Evolutionary conservation across 1,139 yeast species (phyloP).

Genomic region (Nakaseomyces nivariensis): DNA sequence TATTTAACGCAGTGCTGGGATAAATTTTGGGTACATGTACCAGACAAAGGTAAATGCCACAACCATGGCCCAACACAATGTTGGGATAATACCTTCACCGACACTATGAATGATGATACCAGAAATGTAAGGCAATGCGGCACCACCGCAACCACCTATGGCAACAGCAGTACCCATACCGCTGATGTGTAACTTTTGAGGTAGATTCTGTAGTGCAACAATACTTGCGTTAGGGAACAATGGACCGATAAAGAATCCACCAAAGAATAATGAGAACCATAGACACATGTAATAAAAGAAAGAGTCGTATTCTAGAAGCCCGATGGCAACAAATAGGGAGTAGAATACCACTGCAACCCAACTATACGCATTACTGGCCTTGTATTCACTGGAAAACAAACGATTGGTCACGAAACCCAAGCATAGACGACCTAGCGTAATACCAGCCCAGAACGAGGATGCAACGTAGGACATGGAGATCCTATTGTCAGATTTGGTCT

Average conservation of each 20-base stretch:
- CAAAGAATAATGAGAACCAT: conserved; percentile 35
- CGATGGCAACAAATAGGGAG: conserved; percentile 20
- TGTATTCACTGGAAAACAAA: conserved; percentile 39
- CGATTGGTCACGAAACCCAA: conserved; percentile 55
- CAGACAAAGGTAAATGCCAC: conserved; percentile 26
- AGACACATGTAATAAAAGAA: conserved; percentile 25
- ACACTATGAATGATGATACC: conserved; percentile 36
- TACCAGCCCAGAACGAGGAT: conserved; percentile 55
- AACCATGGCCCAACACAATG: conserved; percentile 23
- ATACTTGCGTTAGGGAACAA: conserved; percentile 69
- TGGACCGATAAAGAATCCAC: conserved; percentile 72
- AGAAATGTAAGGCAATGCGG: conserved; percentile 53
- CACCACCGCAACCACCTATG: conserved; percentile 74
- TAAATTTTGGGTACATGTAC: conserved; percentile 26
- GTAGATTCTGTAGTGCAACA: conserved; percentile 52
- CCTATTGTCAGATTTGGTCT: conserved; percentile 40
- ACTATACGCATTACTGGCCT: conserved; percentile 39
- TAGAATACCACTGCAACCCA: conserved; percentile 12
- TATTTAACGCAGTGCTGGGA: conserved; percentile 5
- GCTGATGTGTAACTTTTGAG: conserved; percentile 49
- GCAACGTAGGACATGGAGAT: conserved; percentile 48
- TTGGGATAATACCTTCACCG: conserved; percentile 27
- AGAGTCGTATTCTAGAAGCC: conserved; percentile 14
- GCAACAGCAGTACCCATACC: conserved; percentile 75
- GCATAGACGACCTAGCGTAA: conserved; percentile 50